A percentile compares a stretch with the other conserved stretches of the same genome.
Conservation (phyloP, 2,329 filamentous ascomycete genomes). For the Pseudogymnoascus sp. region DNA sequence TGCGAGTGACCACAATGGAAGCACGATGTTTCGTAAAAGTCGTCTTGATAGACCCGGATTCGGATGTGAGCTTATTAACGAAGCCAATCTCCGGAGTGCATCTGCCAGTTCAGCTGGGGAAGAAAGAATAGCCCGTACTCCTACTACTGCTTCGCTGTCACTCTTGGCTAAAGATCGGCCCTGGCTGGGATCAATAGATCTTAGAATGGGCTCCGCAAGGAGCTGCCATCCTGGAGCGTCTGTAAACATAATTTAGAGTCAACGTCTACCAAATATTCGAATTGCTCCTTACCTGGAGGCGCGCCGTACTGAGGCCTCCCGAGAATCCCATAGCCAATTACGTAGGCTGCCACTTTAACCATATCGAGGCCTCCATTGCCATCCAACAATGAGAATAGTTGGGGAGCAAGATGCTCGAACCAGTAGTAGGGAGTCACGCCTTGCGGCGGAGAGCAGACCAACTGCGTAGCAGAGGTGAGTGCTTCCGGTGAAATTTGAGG, state of each 20-base stretch:
- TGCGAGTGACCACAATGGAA: slow-evolving; percentile 55
- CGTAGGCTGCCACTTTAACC: slow-evolving; percentile 49
- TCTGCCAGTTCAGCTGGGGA: slow-evolving; percentile 38
- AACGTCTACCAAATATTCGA: neutral
- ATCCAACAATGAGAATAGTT: slow-evolving; percentile 54
- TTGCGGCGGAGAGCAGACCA: slow-evolving; percentile 52
- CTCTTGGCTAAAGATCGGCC: neutral
- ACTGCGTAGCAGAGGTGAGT: slow-evolving; percentile 51
- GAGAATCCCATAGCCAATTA: slow-evolving; percentile 59
- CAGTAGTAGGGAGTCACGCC: slow-evolving; percentile 42
- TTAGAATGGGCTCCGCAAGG: slow-evolving; percentile 51
- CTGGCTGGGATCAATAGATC: slow-evolving; percentile 38
- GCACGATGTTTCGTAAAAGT: slow-evolving; percentile 48
- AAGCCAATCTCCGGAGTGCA: slow-evolving; percentile 46
- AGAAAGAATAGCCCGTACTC: slow-evolving; percentile 37
- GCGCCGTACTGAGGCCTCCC: slow-evolving; percentile 56
- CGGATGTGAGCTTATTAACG: slow-evolving; percentile 53
- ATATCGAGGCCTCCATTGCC: slow-evolving; percentile 50
- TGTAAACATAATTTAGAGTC: slow-evolving; percentile 22
- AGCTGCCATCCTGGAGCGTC: slow-evolving; percentile 52
- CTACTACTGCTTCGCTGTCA: slow-evolving; percentile 32
- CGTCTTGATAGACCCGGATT: slow-evolving; percentile 58
- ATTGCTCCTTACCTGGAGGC: slow-evolving; percentile 38
- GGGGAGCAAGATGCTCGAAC: slow-evolving; percentile 52
- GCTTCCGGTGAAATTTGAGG: slow-evolving; percentile 62